Evolutionary conservation across 1,284 basidiomycete species (phyloP).

Genomic region (Cryptococcus sp.): DNA sequence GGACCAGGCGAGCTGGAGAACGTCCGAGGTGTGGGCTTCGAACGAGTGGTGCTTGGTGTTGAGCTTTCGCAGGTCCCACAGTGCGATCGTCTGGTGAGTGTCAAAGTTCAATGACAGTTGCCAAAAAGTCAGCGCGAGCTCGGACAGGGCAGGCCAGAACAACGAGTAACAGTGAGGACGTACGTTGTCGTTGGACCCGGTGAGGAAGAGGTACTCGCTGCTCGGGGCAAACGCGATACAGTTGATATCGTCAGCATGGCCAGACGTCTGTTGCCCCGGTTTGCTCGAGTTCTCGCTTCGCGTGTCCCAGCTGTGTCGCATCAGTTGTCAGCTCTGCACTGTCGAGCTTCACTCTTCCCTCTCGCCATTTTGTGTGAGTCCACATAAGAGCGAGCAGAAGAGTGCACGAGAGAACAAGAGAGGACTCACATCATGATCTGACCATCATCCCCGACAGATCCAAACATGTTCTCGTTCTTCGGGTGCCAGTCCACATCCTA

Average conservation of each 20-base stretch:
- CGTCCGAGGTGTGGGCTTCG: constrained; percentile 90
- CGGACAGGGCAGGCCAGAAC: background rate
- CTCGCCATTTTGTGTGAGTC: background rate
- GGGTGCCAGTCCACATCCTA: constrained; percentile 97
- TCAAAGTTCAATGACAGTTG: too few relatives aligned
- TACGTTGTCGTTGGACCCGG: constrained; percentile 92
- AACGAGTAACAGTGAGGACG: constrained; percentile 21
- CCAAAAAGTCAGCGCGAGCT: too few relatives aligned
- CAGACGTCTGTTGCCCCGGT: constrained; percentile 71
- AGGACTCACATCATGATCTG: constrained; percentile 78
- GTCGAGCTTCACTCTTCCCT: background rate
- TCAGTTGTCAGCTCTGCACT: constrained; percentile 1
- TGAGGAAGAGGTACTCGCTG: constrained; percentile 78
- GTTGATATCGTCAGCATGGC: constrained; percentile 87
- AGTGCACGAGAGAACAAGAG: background rate
- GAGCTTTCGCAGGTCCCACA: constrained; percentile 85
- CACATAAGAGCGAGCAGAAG: too few relatives aligned
- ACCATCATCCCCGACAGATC: constrained; percentile 95
- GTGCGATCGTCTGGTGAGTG: constrained; percentile 65
- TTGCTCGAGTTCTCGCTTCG: constrained; percentile 61
- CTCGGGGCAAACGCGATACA: constrained; percentile 86
- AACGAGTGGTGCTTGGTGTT: constrained; percentile 84
- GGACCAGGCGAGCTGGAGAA: constrained; percentile 91
- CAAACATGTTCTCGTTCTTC: constrained; percentile 78
- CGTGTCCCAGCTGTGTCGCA: constrained; percentile 80